Evolutionary conservation across 257 asterid species (phyloP).

Genomic region (Gentiana straminea): DNA sequence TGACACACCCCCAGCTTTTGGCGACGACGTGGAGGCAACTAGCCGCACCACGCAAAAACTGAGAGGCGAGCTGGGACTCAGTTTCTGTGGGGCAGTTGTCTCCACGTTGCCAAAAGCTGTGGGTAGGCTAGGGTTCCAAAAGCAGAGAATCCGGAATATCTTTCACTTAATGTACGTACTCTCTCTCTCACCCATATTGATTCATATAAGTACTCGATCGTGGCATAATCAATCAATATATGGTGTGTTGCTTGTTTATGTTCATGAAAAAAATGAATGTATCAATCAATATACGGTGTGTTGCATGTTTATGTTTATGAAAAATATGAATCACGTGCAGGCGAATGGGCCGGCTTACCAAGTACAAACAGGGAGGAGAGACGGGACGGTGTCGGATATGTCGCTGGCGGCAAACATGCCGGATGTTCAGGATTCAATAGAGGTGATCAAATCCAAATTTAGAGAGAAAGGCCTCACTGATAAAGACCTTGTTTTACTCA

Average conservation of each 20-base stretch:
- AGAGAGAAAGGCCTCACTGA: slow-evolving; percentile 42
- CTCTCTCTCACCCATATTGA: too few relatives aligned
- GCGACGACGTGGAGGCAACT: too few relatives aligned
- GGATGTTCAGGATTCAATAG: slow-evolving; percentile 50
- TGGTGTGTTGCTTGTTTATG: background rate
- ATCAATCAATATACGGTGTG: background rate
- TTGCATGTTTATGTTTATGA: background rate
- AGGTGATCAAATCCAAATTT: slow-evolving; percentile 42
- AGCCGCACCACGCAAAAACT: too few relatives aligned
- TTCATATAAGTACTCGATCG: too few relatives aligned
- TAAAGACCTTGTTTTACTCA: slow-evolving; percentile 62
- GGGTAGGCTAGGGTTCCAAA: too few relatives aligned
- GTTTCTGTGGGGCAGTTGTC: too few relatives aligned
- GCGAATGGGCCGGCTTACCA: slow-evolving; percentile 53
- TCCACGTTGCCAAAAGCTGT: too few relatives aligned
- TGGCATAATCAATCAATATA: background rate
- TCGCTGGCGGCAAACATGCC: slow-evolving; percentile 50
- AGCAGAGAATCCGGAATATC: too few relatives aligned
- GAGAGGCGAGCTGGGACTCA: too few relatives aligned
- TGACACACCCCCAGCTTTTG: background rate
- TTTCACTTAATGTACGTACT: too few relatives aligned
- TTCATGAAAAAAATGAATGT: too few relatives aligned
- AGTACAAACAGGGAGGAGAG: slow-evolving; percentile 72
- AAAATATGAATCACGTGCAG: too few relatives aligned
- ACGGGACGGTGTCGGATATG: slow-evolving; percentile 45